Evolutionary conservation across 192 early-diverging fungal genomes (phyloP).

Genomic region (Coemansia sp.): DNA sequence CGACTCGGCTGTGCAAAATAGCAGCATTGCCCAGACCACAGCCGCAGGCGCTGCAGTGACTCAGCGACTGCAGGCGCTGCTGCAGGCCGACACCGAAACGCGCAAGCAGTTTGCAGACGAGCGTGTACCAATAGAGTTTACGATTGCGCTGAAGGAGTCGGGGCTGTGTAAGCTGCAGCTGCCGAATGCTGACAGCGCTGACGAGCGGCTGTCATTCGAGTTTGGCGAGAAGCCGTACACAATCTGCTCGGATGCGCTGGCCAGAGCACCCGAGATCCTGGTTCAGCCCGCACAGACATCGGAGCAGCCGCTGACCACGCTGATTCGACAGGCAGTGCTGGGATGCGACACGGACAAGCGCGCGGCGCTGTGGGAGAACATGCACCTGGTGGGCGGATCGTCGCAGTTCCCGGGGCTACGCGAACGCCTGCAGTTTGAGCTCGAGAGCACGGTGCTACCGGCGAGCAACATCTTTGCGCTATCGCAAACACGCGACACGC

Average conservation of each 20-base stretch:
- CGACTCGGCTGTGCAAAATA: slow-evolving; percentile 65
- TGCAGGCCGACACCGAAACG: slow-evolving; percentile 55
- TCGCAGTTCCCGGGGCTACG: slow-evolving; percentile 52
- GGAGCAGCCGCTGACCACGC: slow-evolving; percentile 44
- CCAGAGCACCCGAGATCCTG: slow-evolving; percentile 55
- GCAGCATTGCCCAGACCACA: slow-evolving; percentile 58
- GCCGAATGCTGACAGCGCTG: slow-evolving; percentile 2
- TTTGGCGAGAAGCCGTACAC: slow-evolving; percentile 57
- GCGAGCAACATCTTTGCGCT: slow-evolving; percentile 82
- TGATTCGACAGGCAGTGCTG: slow-evolving; percentile 60
- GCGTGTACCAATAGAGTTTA: slow-evolving; percentile 58
- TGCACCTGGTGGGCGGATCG: slow-evolving; percentile 82
- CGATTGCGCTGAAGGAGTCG: slow-evolving; percentile 54
- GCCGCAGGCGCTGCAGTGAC: slow-evolving; percentile 72
- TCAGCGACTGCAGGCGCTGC: slow-evolving; percentile 55
- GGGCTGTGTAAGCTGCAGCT: slow-evolving; percentile 36
- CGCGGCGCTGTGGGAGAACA: slow-evolving; percentile 75
- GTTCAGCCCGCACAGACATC: slow-evolving; percentile 60
- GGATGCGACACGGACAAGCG: slow-evolving; percentile 72
- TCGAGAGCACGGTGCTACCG: slow-evolving; percentile 65
- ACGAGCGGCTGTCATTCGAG: slow-evolving; percentile 49
- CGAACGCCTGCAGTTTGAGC: slow-evolving; percentile 56
- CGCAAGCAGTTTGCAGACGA: slow-evolving; percentile 43
- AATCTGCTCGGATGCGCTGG: slow-evolving; percentile 15
- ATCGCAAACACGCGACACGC: slow-evolving; percentile 77